phyloP scores from a whole-genome alignment of 163 green algal species.

The Chlorella variabilis region DNA sequence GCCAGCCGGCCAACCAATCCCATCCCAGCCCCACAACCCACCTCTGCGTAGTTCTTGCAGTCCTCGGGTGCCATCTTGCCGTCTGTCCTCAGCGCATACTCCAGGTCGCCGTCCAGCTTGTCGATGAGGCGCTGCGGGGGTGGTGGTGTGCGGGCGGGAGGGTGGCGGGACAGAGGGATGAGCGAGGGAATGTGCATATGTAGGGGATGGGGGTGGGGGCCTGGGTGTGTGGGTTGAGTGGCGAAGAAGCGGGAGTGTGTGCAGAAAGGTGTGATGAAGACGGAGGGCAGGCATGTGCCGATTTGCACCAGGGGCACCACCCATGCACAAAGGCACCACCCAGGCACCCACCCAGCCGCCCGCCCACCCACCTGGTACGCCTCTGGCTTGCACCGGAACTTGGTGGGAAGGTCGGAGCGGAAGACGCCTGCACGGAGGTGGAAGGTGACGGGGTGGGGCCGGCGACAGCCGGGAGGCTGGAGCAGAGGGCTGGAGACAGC shows the following conservation, averaged over 20 bases:
- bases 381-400: constrained; percentile 82
- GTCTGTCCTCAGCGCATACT: constrained; percentile 90
- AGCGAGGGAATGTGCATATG: background rate
- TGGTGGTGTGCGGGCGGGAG: background rate
- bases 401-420: constrained; percentile 91
- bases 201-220: background rate
- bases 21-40: constrained; percentile 4
- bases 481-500: background rate
- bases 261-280: background rate
- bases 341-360: background rate
- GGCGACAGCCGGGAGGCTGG: background rate
- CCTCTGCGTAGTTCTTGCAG: constrained; percentile 81
- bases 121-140: constrained; percentile 73
- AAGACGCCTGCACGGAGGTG: constrained; percentile 81
- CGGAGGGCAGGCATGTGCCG: background rate
- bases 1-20: background rate
- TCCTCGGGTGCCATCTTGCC: constrained; percentile 78
- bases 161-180: too few species aligned
- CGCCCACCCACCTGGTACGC: constrained; percentile 79
- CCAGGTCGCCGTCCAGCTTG: constrained; percentile 92
- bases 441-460: background rate
- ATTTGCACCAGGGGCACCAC: too few species aligned
- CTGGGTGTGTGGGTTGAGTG: background rate
- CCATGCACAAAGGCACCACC: background rate
- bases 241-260: background rate